Evolutionary conservation across 2,329 filamentous ascomycete genomes (phyloP), one percentile per base, ranked within the genome.

Genomic region (Parascedosporium putredinis): DNA sequence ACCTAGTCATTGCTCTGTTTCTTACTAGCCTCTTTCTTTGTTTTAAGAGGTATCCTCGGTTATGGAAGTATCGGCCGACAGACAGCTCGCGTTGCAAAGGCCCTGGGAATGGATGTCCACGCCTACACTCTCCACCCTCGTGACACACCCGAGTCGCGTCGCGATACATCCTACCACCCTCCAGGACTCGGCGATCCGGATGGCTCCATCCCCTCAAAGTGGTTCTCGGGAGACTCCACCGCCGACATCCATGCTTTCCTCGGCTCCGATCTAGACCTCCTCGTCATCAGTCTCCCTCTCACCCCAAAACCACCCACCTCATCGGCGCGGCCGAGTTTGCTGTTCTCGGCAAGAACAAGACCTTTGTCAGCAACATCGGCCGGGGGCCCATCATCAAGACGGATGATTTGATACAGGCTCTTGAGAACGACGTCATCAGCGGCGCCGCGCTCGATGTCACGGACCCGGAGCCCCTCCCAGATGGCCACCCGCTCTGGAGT

Each of bases 381-480:
- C 75, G 86, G 2, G 86, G 73, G 0, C 65, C 67, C 0, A 64
- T 76, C 12, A 60, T 77, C 20, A 58, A 71, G 45, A 73, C 71
- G 2, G 65, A 74, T 2, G 83, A 78, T 2, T 61, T 91, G 47
- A 73, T 88, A 16, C 68, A 69, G 1, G 82, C 84, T 0, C 65
- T 90, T 9, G 64, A 75, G 34, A 54, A 54, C 3, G 69, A 61
- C 4, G 45, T 60, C 14, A 67, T 73, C 45, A 59, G 70, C 3
- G 86, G 86, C 25, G 87, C 86, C 0, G 85, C 85, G 1, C 65
- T 91, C 36, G 86, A 90, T 60, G 86, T 91, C 1, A 85, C 86
- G 2, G 85, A 90, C 53, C 86, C 86, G 0, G 87, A 91, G 62
- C 87, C 87, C 0, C 62, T 91, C 54, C 84, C 85, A 0, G 64